Evolutionary conservation across 495 filamentous ascomycete genomes (phyloP).

Genomic region (Articulospora tetracladia): DNA sequence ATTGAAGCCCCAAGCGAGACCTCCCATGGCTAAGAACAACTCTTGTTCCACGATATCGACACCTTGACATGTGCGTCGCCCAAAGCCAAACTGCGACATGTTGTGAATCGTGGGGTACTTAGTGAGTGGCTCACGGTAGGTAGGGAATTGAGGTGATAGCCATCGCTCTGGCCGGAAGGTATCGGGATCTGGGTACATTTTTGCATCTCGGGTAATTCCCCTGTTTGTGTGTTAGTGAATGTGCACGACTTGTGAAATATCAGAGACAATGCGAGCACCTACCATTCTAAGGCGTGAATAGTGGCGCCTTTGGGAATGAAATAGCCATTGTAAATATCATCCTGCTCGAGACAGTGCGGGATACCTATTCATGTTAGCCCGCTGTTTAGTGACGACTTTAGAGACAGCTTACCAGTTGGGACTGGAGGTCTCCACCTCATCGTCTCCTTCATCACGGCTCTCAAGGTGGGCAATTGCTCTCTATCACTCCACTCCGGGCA

Average conservation of each 20-base stretch:
- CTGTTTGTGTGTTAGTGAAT: conserved; percentile 18
- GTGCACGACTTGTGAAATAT: not conserved
- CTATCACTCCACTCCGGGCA: conserved; percentile 47
- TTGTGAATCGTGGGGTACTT: conserved; percentile 37
- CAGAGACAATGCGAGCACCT: not conserved
- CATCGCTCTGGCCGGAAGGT: conserved; percentile 52
- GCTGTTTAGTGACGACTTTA: conserved; percentile 45
- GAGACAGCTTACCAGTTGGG: conserved; percentile 37
- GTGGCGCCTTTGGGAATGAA: conserved; percentile 51
- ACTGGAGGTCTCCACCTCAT: conserved; percentile 51
- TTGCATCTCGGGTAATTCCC: conserved; percentile 60
- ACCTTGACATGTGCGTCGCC: conserved; percentile 18
- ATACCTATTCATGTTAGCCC: conserved; percentile 36
- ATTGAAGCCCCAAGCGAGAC: conserved; percentile 18
- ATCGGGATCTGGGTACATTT: conserved; percentile 57
- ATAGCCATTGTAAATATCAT: conserved; percentile 47
- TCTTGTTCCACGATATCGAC: conserved; percentile 16
- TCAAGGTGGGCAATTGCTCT: conserved; percentile 37
- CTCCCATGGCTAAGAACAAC: conserved; percentile 11
- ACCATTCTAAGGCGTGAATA: conserved; percentile 55
- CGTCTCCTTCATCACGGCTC: conserved; percentile 46
- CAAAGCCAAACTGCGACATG: conserved; percentile 19
- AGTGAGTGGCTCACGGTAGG: conserved; percentile 39
- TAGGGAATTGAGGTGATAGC: conserved; percentile 27
- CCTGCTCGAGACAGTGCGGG: conserved; percentile 40